Base-by-base conservation (phyloP, 805 yeast genomes). In the Yamadazyma nakazawae region DNA sequence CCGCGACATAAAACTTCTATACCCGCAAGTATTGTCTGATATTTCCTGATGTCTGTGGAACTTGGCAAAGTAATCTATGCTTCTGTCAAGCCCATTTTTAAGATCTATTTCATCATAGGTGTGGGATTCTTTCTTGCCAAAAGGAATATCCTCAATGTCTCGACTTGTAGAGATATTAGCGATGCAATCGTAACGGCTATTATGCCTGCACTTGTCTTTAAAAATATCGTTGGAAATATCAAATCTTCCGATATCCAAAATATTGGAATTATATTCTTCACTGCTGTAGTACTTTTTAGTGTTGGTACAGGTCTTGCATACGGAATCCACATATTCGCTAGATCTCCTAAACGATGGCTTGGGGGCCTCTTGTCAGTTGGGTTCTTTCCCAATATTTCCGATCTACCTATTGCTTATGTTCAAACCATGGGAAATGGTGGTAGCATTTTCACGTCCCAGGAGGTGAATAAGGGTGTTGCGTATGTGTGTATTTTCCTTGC, bases 41-140 rank as follows among this genome's bases (percentile, higher is more conserved):
- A 10, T 21, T 21, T 17, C 40, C 35, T 40, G 31, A 43, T 43
- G 41, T 30, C 53, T 16, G 54, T 56, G 11, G 53, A 74, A 2
- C 55, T 84, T 28, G 92, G 94, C 14, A 73, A 75, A 34, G 80
- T 88, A 32, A 84, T 89, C 5, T 88, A 85, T 66, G 76, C 88
- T 19, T 80, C 96, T 0, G 83, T 85, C 46, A 88, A 88, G 68
- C 96, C 96, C n/a, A 83, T 88, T 48, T 75, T 88, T 65, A 89
- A 89, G 64, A 85, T 88, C 53, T 85, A 88, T 57, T 66, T 85
- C 54, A 84, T 86, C 59, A 77, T 86, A 5, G 81, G 74, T 4
- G 64, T 81, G 12, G 96, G 96, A 10, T 85, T 72, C 53, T 60
- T 72, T 35, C 65, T 89, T 6, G 87, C 92, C 2, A 78, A 72